Percentiles rank a stretch among this genome's conserved stretches.
These are phyloP conservation scores for Phytophthora palmivora DNA, from an alignment of 352 stramenopile genomes.

Conservation along the genomic window DNA sequence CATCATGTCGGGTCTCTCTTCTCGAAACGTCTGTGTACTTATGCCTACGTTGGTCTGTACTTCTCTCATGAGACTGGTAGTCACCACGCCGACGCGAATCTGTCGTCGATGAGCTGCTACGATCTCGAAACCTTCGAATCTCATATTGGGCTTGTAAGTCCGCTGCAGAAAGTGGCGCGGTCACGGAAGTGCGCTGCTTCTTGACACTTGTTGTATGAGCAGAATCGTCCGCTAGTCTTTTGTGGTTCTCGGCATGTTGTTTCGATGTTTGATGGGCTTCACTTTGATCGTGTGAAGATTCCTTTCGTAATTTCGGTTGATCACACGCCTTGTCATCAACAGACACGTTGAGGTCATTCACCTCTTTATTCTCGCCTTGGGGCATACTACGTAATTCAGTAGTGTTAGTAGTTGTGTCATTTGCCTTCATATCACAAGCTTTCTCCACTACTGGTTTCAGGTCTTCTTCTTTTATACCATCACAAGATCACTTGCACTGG, in stretches of 20 bases:
- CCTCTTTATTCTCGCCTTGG: conserved; percentile 7
- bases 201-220: conserved; percentile 18
- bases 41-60: conserved; percentile 10
- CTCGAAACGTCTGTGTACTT: conserved; percentile 12
- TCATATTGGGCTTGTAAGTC: conserved; percentile 31
- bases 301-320: conserved; percentile 13
- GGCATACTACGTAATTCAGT: neutral
- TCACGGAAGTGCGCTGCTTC: conserved; percentile 27
- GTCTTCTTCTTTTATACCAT: conserved; percentile 13
- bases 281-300: conserved; percentile 8
- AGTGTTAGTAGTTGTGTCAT: neutral
- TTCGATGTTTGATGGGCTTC: conserved; percentile 5
- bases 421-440: neutral
- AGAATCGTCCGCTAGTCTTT: conserved; percentile 20
- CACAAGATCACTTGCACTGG: conserved; percentile 9
- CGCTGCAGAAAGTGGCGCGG: conserved; percentile 5
- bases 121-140: conserved; percentile 33
- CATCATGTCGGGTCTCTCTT: conserved; percentile 14
- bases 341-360: conserved; percentile 8
- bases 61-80: conserved; percentile 13
- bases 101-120: conserved; percentile 17
- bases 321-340: neutral
- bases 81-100: conserved; percentile 24
- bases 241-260: conserved; percentile 25
- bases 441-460: neutral